phyloP scores from a whole-genome alignment of 2,329 filamentous ascomycete genomes.

The Colletotrichum sp. region DNA sequence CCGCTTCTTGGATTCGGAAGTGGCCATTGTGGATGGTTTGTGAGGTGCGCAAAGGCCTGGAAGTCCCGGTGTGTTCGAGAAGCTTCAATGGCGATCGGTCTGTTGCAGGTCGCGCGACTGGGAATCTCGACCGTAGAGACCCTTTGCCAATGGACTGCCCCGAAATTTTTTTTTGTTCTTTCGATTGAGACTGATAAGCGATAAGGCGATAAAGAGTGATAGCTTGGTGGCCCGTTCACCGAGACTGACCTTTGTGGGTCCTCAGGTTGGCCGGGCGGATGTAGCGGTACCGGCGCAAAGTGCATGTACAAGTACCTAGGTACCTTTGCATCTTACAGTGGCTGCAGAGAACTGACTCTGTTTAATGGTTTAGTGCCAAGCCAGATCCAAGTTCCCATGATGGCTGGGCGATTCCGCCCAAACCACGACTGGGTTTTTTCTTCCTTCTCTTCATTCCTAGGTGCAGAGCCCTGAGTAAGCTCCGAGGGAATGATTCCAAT shows the following conservation, averaged over 20 bases:
- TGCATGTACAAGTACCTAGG: background rate
- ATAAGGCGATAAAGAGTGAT: slow-evolving; percentile 10
- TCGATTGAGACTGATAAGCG: slow-evolving; percentile 3
- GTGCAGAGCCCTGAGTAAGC: background rate
- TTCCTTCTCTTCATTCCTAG: background rate
- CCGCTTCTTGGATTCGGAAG: background rate
- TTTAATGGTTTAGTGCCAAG: background rate
- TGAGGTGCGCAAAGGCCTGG: background rate
- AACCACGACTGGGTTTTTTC: background rate
- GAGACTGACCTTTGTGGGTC: background rate
- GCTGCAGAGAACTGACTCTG: slow-evolving; percentile 9
- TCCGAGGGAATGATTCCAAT: background rate
- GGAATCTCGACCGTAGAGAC: background rate
- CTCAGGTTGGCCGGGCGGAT: background rate
- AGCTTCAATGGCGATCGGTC: background rate
- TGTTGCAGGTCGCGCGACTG: background rate
- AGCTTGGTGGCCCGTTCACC: background rate
- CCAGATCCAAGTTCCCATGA: background rate
- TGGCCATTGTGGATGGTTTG: background rate
- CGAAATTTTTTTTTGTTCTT: slow-evolving; percentile 5
- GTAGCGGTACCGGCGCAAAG: background rate
- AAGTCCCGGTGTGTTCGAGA: background rate
- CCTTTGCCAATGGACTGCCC: background rate
- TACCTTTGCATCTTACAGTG: background rate
- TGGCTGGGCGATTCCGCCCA: background rate